A percentile compares a stretch with the other conserved stretches of the same genome.
Evolutionary conservation across 106 monocot genomes (phyloP).

Genomic region (Dendrobium chrysotoxum): DNA sequence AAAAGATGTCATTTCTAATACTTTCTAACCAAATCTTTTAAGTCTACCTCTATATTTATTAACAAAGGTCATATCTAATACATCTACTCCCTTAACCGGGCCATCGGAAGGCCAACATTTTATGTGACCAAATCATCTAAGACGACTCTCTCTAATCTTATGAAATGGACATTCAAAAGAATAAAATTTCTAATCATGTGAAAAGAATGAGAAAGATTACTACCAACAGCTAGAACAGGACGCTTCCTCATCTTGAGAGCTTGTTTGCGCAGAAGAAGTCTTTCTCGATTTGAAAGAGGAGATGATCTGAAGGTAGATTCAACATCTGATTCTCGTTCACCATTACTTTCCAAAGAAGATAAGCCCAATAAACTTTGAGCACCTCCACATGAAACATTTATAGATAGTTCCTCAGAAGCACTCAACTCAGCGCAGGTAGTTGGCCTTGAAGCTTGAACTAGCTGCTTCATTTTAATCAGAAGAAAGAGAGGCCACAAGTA

Average conservation of each 20-base stretch:
- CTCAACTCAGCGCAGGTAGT: constrained; percentile 4
- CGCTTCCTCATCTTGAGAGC: constrained; percentile 80
- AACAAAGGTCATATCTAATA: no score
- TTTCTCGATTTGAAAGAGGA: constrained; percentile 80
- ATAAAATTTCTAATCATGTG: not conserved
- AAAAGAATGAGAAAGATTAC: not conserved
- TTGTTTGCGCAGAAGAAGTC: constrained; percentile 82
- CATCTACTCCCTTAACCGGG: no score
- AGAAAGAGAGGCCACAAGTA: constrained; percentile 1
- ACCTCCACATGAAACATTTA: constrained; percentile 12
- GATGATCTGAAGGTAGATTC: constrained; percentile 33
- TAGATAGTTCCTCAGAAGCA: constrained; percentile 11
- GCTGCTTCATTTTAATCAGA: constrained; percentile 18
- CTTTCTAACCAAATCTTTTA: no score
- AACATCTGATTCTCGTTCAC: constrained; percentile 12
- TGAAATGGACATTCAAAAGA: not conserved
- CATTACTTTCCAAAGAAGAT: constrained; percentile 1
- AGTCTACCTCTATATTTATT: no score
- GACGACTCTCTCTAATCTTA: no score
- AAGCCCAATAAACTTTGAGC: constrained; percentile 5
- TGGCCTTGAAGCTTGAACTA: constrained; percentile 12
- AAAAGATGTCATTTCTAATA: no score
- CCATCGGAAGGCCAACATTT: no score
- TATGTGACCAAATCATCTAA: no score
- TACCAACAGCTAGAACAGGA: constrained; percentile 92